These are phyloP conservation scores for Monosporozyma solicola DNA, from an alignment of 805 yeast species.

Conservation along the genomic window DNA sequence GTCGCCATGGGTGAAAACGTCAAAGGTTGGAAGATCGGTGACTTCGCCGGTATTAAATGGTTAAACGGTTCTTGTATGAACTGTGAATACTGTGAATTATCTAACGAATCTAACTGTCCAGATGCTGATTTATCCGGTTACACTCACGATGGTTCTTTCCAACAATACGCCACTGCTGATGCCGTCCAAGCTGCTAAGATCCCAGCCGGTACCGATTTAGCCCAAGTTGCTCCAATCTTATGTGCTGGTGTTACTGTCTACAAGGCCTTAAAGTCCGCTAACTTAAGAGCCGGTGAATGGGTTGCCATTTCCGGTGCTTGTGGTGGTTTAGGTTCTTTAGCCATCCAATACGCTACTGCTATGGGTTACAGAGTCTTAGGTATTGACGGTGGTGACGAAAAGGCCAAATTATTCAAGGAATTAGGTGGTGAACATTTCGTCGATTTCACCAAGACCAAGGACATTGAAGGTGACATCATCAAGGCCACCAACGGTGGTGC, in stretches of 20 bases:
- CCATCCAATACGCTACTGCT: conserved; percentile 67
- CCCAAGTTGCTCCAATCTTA: conserved; percentile 51
- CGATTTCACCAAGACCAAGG: conserved; percentile 46
- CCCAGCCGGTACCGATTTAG: conserved; percentile 46
- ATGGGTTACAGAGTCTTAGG: conserved; percentile 66
- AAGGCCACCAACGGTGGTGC: conserved; percentile 54
- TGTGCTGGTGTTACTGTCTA: conserved; percentile 64
- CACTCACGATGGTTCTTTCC: conserved; percentile 65
- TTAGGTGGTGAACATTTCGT: conserved; percentile 59
- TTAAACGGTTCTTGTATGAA: conserved; percentile 56
- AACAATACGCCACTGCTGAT: conserved; percentile 57
- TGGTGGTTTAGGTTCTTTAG: conserved; percentile 73
- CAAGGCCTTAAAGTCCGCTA: conserved; percentile 57
- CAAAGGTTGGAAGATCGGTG: conserved; percentile 53
- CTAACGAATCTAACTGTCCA: conserved; percentile 57
- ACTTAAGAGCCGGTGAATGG: conserved; percentile 57
- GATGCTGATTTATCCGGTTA: conserved; percentile 64
- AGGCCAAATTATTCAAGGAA: conserved; percentile 41
- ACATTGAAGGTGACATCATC: conserved; percentile 38
- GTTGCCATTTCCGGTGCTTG: conserved; percentile 71
- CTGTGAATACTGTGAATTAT: conserved; percentile 54
- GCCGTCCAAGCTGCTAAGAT: conserved; percentile 55
- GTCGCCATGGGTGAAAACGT: conserved; percentile 55
- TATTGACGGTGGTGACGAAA: conserved; percentile 68
- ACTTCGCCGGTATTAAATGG: conserved; percentile 62